Conservation (phyloP, 306 rosid species). For the Inga laurina region DNA sequence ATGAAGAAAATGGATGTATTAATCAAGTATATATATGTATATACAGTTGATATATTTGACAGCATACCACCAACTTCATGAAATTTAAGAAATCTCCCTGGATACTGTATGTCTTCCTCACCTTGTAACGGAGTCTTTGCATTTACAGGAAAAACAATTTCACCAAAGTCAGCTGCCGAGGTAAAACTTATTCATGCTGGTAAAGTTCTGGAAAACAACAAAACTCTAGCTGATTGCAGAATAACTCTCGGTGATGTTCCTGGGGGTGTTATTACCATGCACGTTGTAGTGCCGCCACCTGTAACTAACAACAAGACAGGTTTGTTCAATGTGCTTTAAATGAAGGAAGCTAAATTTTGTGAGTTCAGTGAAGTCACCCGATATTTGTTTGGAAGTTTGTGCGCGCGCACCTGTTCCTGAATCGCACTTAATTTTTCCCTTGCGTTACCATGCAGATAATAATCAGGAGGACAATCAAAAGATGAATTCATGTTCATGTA, state of each 20-base stretch:
- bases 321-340: conserved; percentile 25
- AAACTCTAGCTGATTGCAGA: conserved; percentile 66
- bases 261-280: conserved; percentile 65
- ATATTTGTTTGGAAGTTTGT: background rate
- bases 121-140: conserved; percentile 28
- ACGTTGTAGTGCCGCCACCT: conserved; percentile 67
- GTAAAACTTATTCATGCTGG: conserved; percentile 72
- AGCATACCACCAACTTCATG: background rate
- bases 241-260: conserved; percentile 52
- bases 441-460: conserved; percentile 45
- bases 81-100: background rate
- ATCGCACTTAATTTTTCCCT: background rate
- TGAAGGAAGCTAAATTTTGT: background rate
- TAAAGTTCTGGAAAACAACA: conserved; percentile 64
- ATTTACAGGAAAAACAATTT: conserved; percentile 56
- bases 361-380: background rate
- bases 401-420: background rate
- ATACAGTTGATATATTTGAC: background rate
- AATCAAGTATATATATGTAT: background rate
- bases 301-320: conserved; percentile 56
- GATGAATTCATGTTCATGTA: conserved; percentile 65
- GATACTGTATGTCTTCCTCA: background rate
- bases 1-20: background rate
- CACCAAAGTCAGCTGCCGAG: conserved; percentile 61
- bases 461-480: conserved; percentile 45